Base-by-base conservation (phyloP, 257 asterid species). In the Solanum chiquidenum region DNA sequence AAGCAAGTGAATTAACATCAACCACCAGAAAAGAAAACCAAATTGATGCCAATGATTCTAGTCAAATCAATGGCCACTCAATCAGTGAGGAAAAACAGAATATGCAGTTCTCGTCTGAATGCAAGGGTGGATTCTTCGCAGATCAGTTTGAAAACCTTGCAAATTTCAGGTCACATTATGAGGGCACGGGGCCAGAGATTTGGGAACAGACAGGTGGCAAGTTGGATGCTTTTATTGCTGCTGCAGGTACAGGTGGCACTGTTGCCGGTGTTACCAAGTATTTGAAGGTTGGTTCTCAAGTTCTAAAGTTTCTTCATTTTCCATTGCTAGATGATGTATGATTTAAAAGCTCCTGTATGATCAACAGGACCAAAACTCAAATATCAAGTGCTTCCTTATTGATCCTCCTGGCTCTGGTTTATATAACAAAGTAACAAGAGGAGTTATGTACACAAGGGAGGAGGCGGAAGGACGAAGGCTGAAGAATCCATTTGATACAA, bases 211-310 rank as follows among this genome's bases (percentile, higher is more conserved):
- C 94, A 64, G 92, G 89, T 68, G 98, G 93, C n/a, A 90, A 93
- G 86, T 87, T 95, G 91, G 98, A 95, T 89, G 99, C 98, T 74
- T 97, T 97, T 90, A 92, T 97, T 83, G 99, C 98, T 38, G 98
- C 98, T 90, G 96, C 99, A n/a, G 99, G 98, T 85, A 97, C 98
- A 23, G 98, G 99, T 9, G 98, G 99, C 85, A 95, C 98, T 14
- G 88, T 97, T 33, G 98, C 99, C 86, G 99, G 99, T 76, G 95
- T 95, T 86, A 94, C 99, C 88, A 90, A 89, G 40, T 95, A 92
- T 92, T 91, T 97, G 71, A 97, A 97, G 99, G 99, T 95, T 87
- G 71, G 76, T 83, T 89, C 84, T 86, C 86, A 87, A 79, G 16
- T 84, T 35, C 31, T 52, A 44, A 75, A 46, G 68, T 29, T 82